These are phyloP conservation scores for Nicotiana sylvestris DNA, from an alignment of 257 asterid species.

Conservation along the genomic window DNA sequence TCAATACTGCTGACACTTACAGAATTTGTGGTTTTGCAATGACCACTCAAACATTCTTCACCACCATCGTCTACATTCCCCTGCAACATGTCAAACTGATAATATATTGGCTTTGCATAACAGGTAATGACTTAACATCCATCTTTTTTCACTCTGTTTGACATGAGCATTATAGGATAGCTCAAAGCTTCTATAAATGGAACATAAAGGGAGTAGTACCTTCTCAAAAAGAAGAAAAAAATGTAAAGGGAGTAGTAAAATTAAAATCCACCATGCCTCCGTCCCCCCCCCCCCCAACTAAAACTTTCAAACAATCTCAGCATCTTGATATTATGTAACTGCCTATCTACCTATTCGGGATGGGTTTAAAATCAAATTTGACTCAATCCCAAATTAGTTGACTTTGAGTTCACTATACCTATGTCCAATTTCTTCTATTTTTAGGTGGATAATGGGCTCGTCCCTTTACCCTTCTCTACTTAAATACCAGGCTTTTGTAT, in stretches of 20 bases:
- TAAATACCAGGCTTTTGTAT: too few relatives aligned
- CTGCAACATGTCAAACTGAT: slow-evolving; percentile 21
- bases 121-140: not conserved
- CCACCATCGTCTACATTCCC: slow-evolving; percentile 17
- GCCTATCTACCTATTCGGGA: not conserved
- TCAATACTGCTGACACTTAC: slow-evolving; percentile 11
- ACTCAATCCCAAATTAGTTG: not conserved
- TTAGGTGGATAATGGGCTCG: too few relatives aligned
- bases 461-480: too few relatives aligned
- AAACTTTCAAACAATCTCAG: not conserved
- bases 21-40: slow-evolving; percentile 14
- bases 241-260: too few relatives aligned
- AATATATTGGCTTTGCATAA: not conserved
- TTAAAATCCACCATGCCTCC: not conserved
- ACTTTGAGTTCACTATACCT: not conserved
- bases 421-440: not conserved
- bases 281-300: too few relatives aligned
- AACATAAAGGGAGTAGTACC: not conserved
- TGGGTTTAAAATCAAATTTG: not conserved
- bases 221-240: too few relatives aligned
- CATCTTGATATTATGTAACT: not conserved
- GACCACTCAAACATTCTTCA: slow-evolving; percentile 7
- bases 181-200: not conserved
- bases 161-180: not conserved
- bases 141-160: not conserved